Evolutionary conservation across 2,329 filamentous ascomycete species (phyloP), one percentile per base, ranked within the genome.

Genomic region (Fusarium dimerum): DNA sequence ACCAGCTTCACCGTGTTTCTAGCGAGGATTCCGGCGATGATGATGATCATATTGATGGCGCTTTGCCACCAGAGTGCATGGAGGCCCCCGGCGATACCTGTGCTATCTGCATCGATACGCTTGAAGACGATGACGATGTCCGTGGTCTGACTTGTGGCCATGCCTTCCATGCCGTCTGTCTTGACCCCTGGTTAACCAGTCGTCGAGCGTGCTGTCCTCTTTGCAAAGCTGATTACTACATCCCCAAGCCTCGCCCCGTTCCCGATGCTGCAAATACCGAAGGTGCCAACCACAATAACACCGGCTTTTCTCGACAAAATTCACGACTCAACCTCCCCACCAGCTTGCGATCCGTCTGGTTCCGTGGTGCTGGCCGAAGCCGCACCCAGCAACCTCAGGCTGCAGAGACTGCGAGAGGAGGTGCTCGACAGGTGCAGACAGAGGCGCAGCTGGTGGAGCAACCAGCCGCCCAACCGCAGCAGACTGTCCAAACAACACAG

Each of bases 181-280:
- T 99, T 45, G 94, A 99, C 64, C 94, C 94, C 11, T 99, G 94
- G 94, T 77, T 99, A 58, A 99, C 94, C 10, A 92, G 89, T 67
- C 85, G 94, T 57, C 87, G 93, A 60, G 94, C 94, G 26, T 97
- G 93, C 77, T 99, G 94, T 70, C 94, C 94, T 6, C 85, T 99
- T 7, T 99, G 94, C 79, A 99, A 99, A 76, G 90, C 93, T 40
- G 94, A 99, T 68, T 99, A 97, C 72, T 97, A 96, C 71, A 87
- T 91, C 3, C 93, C 94, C 0, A 97, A 97, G 74, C 90, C 92
- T 46, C 88, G 91, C 15, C 79, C 89, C 3, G 68, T 71, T 10
- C 71, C 76, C 11, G 71, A 75, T 13, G 76, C 50, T 18, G 30
- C 47, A 12, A 61, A 78, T 34, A 72, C 73, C 20, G 73, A 72